Percentiles rank a stretch among this genome's conserved stretches.
phyloP scores from a whole-genome alignment of 2,329 filamentous ascomycete species.

The Aspergillus luchuensis region DNA sequence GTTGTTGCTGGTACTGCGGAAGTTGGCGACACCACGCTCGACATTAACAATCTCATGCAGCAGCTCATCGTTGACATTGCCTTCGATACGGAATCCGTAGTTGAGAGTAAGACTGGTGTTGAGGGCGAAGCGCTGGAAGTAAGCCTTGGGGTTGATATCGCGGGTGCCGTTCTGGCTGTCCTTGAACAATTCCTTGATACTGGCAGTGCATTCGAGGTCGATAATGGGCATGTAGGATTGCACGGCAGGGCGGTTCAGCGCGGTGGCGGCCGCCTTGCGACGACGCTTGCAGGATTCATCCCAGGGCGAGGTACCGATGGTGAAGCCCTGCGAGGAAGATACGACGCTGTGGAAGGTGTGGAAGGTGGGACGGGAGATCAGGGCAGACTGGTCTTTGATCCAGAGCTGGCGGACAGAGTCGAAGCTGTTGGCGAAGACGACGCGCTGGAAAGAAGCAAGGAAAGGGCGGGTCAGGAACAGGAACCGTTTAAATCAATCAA shows the following conservation, averaged over 20 bases:
- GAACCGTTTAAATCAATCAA: not conserved
- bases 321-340: slow-evolving; percentile 75
- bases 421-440: slow-evolving; percentile 78
- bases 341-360: slow-evolving; percentile 82
- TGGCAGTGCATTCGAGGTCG: slow-evolving; percentile 71
- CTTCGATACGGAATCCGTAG: slow-evolving; percentile 75
- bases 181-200: slow-evolving; percentile 69
- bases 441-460: slow-evolving; percentile 49
- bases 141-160: slow-evolving; percentile 70
- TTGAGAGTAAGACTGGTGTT: slow-evolving; percentile 78
- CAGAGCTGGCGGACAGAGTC: slow-evolving; percentile 71
- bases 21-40: slow-evolving; percentile 73
- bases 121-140: slow-evolving; percentile 74
- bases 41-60: slow-evolving; percentile 74
- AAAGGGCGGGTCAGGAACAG: not conserved
- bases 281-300: slow-evolving; percentile 77
- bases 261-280: slow-evolving; percentile 76
- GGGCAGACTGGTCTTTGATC: slow-evolving; percentile 75
- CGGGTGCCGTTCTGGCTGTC: slow-evolving; percentile 63
- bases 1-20: slow-evolving; percentile 78
- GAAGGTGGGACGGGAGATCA: slow-evolving; percentile 75
- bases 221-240: slow-evolving; percentile 82
- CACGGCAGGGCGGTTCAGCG: slow-evolving; percentile 73
- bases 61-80: slow-evolving; percentile 66
- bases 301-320: slow-evolving; percentile 82